phyloP scores from a whole-genome alignment of 1,284 basidiomycete species.

The Coriolopsis trogii region DNA sequence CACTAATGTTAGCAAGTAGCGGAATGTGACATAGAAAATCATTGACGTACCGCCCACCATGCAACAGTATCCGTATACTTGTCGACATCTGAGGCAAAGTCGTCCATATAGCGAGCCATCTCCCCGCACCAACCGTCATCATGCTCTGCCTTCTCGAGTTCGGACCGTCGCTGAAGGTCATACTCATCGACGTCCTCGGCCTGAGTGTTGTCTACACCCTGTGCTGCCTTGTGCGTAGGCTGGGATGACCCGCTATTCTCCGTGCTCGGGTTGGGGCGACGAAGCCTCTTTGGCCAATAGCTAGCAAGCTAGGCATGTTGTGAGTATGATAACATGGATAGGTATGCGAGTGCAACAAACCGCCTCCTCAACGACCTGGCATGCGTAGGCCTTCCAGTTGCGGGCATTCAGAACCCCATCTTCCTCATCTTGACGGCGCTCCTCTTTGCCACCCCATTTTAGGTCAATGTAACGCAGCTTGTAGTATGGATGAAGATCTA shows the following conservation, averaged over 20 bases:
- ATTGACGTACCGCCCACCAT: constrained; percentile 10
- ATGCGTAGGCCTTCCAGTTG: constrained; percentile 27
- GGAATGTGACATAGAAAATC: no score
- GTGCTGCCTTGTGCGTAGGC: no score
- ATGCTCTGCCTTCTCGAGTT: background rate
- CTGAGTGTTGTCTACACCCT: no score
- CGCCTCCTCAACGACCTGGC: constrained; percentile 12
- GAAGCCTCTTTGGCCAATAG: background rate
- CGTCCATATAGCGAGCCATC: constrained; percentile 4
- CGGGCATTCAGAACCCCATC: background rate
- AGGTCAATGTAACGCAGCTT: constrained; percentile 27
- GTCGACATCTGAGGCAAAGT: background rate
- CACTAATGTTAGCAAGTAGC: background rate
- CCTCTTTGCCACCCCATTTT: constrained; percentile 26
- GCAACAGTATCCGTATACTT: constrained; percentile 7
- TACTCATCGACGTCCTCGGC: background rate
- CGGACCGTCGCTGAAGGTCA: background rate
- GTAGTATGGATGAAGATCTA: constrained; percentile 20
- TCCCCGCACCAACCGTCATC: constrained; percentile 1
- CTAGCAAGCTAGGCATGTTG: background rate
- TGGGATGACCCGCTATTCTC: no score
- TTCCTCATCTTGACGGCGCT: constrained; percentile 18
- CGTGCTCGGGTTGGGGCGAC: no score
- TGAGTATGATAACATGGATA: no score
- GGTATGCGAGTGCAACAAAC: no score